Evolutionary conservation across 225 moss, liverwort and hornwort species (phyloP), one percentile per base, ranked within the genome.

Genomic region (Marchantia paleacea): DNA sequence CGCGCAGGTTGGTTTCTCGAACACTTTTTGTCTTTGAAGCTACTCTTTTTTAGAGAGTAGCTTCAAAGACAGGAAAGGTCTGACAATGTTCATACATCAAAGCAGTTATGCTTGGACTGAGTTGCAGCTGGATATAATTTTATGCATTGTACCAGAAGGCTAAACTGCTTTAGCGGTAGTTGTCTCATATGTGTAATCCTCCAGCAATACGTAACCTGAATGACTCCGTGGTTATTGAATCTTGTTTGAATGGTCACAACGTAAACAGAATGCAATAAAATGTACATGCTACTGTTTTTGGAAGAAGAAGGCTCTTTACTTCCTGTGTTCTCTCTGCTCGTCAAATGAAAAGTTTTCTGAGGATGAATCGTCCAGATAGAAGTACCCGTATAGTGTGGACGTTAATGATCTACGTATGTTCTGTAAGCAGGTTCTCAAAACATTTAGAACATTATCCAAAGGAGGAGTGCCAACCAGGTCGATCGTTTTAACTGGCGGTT

Each of bases 391-490:
- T 39, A 2, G 39, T 39, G 39, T 39, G 39, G 2, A 20, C 47
- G 19, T 7, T 18, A 18, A 49, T 52, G 7, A 52, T 2, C 18
- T 20, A 31, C 28, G 28, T 55, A 12, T 47, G 0, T 39, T 80
- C 58, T 82, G 22, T 70, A 9, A 24, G 11, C 90, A 99, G 97
- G 94, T 99, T 72, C 89, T 95, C 61, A 87, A 90, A 77, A 91
- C 89, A 73, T 94, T 94, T 74, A 85, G 95, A 50, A 84, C 90
- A 22, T 87, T 99, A 80, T 94, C 99, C 63, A 94, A 89, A 52
- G 95, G 92, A 48, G 99, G 99, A 72, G 67, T 92, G 22, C 95
- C 90, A 31, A 95, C 92, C 51, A 91, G 95, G 86, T 95, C 99
- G 78, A 85, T 94, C 54, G 91, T 92, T 19, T 80, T 99, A 82